Base-by-base conservation (phyloP, 2,329 filamentous ascomycete species). In the Fusarium brevicatenulatum region DNA sequence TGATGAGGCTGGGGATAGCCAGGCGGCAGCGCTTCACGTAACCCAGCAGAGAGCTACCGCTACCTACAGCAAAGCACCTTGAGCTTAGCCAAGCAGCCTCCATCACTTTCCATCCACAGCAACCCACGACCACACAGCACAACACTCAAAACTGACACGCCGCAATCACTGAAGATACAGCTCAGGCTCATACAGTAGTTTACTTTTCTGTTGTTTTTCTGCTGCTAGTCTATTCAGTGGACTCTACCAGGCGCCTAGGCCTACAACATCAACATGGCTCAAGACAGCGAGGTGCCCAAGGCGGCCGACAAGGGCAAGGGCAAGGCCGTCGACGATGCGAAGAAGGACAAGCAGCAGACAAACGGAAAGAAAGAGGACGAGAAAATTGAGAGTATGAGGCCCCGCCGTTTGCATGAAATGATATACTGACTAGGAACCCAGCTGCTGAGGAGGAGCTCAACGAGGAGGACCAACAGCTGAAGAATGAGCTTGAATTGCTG, bases 401-500 rank as follows among this genome's bases (percentile, higher is more conserved):
- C 46, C 63, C 65, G 30, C 34, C 46, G 21, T 57, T 60, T 58
- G 55, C 21, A 19, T n/a, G 50, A 28, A 49, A 70, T 68, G 57
- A 65, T 63, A 63, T 72, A 64, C 76, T 79, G 73, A 79, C 63
- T 52, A 52, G 44, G 66, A 70, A 56, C 37, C 36, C 54, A 83
- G 82, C 78, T 39, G 84, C 82, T 79, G 81, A 88, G 86, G 95
- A 98, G 85, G 96, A 99, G 85, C 91, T 99, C 77, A 99, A 89
- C 80, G 96, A 99, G 80, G 96, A 99, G 83, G 96, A 99, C 76
- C 95, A 98, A 85, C 95, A 98, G 86, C 91, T 99, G 80, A 99
- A 99, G 88, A 95, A 89, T 80, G 96, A 99, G 85, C 91, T 99
- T 71, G 96, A 99, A 76, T 97, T 98, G 95, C 90, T 99, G 58